These are phyloP conservation scores for Quercus mongolica DNA, from an alignment of 306 rosid species.

Conservation along the genomic window DNA sequence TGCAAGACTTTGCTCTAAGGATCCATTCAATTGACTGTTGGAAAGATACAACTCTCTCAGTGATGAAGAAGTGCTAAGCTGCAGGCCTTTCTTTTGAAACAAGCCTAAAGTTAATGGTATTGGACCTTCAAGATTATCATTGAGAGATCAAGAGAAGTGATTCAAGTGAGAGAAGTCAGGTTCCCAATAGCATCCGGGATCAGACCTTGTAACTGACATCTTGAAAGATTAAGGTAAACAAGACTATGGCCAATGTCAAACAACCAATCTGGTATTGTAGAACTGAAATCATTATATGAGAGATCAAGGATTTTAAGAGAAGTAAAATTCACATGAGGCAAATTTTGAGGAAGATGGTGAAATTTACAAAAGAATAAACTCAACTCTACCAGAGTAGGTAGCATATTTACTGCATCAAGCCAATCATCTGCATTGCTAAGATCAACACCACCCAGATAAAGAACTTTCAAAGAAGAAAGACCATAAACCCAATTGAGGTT, in stretches of 20 bases:
- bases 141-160: constrained; percentile 15
- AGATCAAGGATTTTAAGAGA: constrained; percentile 21
- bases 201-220: not conserved
- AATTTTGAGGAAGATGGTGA: not conserved
- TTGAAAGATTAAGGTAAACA: constrained; percentile 6
- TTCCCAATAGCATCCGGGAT: not conserved
- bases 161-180: not conserved
- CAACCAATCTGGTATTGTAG: constrained; percentile 8
- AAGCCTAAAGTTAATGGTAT: constrained; percentile 13
- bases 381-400: not conserved
- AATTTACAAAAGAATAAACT: not conserved
- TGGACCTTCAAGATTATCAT: not conserved
- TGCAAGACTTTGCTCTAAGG: not conserved
- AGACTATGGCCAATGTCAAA: constrained; percentile 10
- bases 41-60: constrained; percentile 13
- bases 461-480: not conserved
- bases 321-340: not conserved
- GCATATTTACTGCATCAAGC: not conserved
- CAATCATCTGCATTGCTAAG: not conserved
- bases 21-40: not conserved
- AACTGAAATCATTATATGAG: not conserved
- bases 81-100: not conserved
- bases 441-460: not conserved
- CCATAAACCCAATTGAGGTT: not conserved
- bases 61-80: not conserved